Percentiles rank a stretch among this genome's conserved stretches.
Conservation (phyloP, 257 asterid genomes). For the Scutellaria baicalensis region DNA sequence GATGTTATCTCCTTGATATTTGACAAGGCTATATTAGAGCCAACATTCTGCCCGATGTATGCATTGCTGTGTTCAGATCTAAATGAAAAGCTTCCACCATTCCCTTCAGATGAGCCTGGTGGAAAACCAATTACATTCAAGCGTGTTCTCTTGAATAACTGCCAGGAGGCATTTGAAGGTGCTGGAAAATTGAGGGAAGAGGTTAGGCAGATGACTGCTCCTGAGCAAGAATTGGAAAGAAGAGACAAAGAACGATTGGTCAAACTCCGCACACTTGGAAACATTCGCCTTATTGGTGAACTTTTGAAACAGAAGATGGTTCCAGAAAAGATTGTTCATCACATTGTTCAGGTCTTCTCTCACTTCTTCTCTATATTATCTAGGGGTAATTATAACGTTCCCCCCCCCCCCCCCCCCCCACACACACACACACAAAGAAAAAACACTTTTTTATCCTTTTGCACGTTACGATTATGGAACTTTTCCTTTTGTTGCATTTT, state of each 20-base stretch:
- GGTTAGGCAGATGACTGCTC: constrained; percentile 78
- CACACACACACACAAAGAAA: too few relatives aligned
- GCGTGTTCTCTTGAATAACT: constrained; percentile 67
- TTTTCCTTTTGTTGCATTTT: too few relatives aligned
- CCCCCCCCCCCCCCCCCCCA: too few relatives aligned
- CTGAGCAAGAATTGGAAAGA: constrained; percentile 80
- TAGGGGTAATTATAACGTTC: neutral
- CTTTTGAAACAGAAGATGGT: constrained; percentile 99
- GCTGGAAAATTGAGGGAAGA: constrained; percentile 81
- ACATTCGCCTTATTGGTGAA: constrained; percentile 95
- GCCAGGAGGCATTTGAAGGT: constrained; percentile 98
- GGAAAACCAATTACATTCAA: constrained; percentile 89
- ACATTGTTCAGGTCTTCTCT: constrained; percentile 77
- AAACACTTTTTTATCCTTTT: too few relatives aligned
- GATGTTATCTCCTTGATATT: constrained; percentile 86
- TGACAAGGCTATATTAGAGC: constrained; percentile 95
- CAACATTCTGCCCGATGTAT: constrained; percentile 94
- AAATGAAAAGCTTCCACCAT: constrained; percentile 74
- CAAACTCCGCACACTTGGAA: constrained; percentile 93
- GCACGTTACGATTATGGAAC: too few relatives aligned
- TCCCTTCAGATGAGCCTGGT: constrained; percentile 95
- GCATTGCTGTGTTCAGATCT: constrained; percentile 90
- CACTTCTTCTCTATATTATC: neutral
- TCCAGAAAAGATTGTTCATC: constrained; percentile 93
- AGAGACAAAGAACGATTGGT: constrained; percentile 80